Evolutionary conservation across 2,329 filamentous ascomycete species (phyloP).

Genomic region (Colletotrichum salicis): DNA sequence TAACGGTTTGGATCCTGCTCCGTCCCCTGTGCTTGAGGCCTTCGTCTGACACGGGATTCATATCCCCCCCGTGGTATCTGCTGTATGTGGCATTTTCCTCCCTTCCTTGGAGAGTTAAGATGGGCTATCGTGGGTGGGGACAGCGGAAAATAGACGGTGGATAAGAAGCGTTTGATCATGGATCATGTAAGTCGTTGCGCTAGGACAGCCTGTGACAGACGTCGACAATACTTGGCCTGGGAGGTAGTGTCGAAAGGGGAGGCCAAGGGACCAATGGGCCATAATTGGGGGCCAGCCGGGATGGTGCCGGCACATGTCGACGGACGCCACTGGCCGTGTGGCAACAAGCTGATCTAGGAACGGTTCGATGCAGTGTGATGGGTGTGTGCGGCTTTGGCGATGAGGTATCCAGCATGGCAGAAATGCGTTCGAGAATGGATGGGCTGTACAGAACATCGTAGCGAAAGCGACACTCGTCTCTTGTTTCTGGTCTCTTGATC

Average conservation of each 20-base stretch:
- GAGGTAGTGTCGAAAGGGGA: slow-evolving; percentile 15
- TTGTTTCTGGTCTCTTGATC: not conserved
- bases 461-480: not conserved
- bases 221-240: slow-evolving; percentile 16
- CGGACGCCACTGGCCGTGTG: slow-evolving; percentile 8
- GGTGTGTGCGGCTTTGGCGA: not conserved
- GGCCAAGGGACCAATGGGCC: slow-evolving; percentile 1
- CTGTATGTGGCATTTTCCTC: not conserved
- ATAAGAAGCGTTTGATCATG: slow-evolving; percentile 12
- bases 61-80: not conserved
- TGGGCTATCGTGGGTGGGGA: not conserved
- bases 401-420: not conserved
- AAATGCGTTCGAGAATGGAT: not conserved
- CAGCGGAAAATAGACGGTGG: slow-evolving; percentile 13
- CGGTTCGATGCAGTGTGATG: slow-evolving; percentile 7
- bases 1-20: slow-evolving; percentile 32
- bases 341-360: slow-evolving; percentile 26
- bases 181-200: slow-evolving; percentile 27
- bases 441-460: not conserved
- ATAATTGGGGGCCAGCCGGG: slow-evolving; percentile 12
- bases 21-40: slow-evolving; percentile 29
- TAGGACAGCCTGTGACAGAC: slow-evolving; percentile 6
- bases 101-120: not conserved
- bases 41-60: slow-evolving; percentile 8
- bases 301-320: slow-evolving; percentile 24